These are phyloP conservation scores for Chimonanthus salicifolius DNA, from an alignment of 164 flowering plant species.

Conservation along the genomic window DNA sequence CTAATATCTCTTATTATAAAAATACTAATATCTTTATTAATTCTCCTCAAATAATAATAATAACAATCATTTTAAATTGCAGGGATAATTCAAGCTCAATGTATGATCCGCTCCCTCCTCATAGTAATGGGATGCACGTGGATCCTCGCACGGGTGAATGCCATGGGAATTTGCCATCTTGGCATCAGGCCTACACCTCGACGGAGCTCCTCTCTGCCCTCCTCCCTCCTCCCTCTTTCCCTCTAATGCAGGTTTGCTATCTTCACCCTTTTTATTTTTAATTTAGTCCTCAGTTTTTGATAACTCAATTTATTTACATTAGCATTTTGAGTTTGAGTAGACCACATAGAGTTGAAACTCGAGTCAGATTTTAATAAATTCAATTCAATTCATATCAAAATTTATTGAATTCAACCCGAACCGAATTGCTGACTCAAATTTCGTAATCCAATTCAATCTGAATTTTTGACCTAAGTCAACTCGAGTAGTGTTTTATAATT, in stretches of 20 bases:
- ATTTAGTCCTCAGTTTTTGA: not conserved
- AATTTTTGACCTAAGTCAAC: too few species aligned
- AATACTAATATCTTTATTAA: too few species aligned
- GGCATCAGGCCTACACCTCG: slow-evolving; percentile 33
- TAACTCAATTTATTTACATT: too few species aligned
- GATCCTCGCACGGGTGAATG: slow-evolving; percentile 29
- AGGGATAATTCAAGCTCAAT: slow-evolving; percentile 28
- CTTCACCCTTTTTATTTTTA: not conserved
- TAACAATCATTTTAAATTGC: not conserved
- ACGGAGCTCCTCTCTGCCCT: slow-evolving; percentile 33
- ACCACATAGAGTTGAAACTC: too few species aligned
- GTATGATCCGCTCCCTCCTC: slow-evolving; percentile 21
- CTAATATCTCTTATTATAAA: too few species aligned
- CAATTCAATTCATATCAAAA: not conserved
- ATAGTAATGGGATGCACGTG: slow-evolving; percentile 21
- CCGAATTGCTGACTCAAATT: too few species aligned
- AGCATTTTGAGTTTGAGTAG: not conserved
- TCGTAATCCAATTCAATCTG: too few species aligned
- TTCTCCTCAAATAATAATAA: too few species aligned
- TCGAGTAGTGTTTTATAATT: too few species aligned
- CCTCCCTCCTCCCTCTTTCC: slow-evolving; percentile 21
- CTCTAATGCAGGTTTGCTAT: slow-evolving; percentile 19
- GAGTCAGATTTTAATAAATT: too few species aligned
- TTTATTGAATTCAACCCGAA: too few species aligned
- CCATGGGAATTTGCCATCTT: slow-evolving; percentile 25